These are phyloP conservation scores for Balakata baccata DNA, from an alignment of 345 rosid species.

Conservation along the genomic window DNA sequence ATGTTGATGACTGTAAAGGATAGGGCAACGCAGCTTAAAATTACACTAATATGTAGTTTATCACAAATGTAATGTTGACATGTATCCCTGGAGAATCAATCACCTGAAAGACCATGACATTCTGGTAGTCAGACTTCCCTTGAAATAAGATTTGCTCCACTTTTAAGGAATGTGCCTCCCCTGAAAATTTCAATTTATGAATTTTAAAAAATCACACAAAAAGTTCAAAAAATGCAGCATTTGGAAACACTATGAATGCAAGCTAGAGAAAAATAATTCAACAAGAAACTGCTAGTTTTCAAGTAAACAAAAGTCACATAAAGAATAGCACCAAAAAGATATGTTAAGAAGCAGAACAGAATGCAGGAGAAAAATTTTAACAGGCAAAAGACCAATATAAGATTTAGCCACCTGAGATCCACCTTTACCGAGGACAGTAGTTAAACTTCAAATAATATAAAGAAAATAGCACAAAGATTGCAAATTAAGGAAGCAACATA, in stretches of 20 bases:
- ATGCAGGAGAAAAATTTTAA: background rate
- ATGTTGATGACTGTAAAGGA: constrained; percentile 71
- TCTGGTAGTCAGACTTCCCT: constrained; percentile 86
- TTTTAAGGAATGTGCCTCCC: constrained; percentile 94
- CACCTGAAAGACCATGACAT: constrained; percentile 92
- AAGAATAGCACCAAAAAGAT: background rate
- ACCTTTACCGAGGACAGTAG: background rate
- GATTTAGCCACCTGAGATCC: background rate
- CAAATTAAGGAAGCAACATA: background rate
- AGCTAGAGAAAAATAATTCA: background rate
- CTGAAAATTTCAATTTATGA: constrained; percentile 36
- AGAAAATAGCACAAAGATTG: background rate
- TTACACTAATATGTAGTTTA: background rate
- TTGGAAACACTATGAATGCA: background rate
- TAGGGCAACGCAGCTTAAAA: background rate
- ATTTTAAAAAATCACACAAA: background rate
- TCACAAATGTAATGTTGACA: background rate
- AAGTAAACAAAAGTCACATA: background rate
- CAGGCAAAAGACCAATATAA: background rate
- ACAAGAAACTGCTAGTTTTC: background rate
- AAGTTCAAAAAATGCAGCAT: background rate
- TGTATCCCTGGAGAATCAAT: constrained; percentile 5
- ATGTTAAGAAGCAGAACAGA: background rate
- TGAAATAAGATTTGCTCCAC: constrained; percentile 77
- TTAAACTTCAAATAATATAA: background rate